These are phyloP conservation scores for Carex parvula DNA, from an alignment of 176 grass and related monocot genomes.

Conservation along the genomic window DNA sequence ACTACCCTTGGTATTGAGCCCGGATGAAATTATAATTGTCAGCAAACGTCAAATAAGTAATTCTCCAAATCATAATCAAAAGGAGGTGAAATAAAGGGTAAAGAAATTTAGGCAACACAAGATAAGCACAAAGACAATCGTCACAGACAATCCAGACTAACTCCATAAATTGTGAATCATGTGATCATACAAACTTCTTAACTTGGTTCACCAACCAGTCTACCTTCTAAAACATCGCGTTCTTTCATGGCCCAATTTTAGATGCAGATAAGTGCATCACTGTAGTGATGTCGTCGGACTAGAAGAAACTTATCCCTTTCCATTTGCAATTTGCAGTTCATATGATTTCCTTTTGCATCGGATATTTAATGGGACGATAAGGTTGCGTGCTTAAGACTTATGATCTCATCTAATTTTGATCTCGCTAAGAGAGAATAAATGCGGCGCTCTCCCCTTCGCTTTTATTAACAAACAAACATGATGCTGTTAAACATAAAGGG, in stretches of 20 bases:
- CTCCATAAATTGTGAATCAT: not conserved
- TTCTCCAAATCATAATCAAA: not conserved
- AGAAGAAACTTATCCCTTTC: not conserved
- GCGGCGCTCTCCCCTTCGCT: not conserved
- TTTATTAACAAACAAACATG: not conserved
- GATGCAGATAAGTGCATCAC: too few species aligned
- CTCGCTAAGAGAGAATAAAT: constrained; percentile 21
- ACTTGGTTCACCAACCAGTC: not conserved
- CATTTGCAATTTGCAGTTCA: not conserved
- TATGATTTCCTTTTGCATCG: not conserved
- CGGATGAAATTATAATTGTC: too few species aligned
- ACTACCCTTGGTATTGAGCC: too few species aligned
- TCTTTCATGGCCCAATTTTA: not conserved
- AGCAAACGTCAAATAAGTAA: too few species aligned
- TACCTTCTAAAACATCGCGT: not conserved
- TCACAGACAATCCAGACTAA: not conserved
- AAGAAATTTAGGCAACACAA: not conserved
- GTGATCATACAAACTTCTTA: not conserved
- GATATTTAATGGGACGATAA: constrained; percentile 3
- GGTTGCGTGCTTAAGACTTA: not conserved
- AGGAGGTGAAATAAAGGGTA: not conserved
- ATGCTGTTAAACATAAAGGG: not conserved
- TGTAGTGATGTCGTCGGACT: too few species aligned
- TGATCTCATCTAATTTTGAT: not conserved
- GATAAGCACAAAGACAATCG: not conserved